Evolutionary conservation across 139 green algal genomes (phyloP).

Genomic region (Chlorella sp.): DNA sequence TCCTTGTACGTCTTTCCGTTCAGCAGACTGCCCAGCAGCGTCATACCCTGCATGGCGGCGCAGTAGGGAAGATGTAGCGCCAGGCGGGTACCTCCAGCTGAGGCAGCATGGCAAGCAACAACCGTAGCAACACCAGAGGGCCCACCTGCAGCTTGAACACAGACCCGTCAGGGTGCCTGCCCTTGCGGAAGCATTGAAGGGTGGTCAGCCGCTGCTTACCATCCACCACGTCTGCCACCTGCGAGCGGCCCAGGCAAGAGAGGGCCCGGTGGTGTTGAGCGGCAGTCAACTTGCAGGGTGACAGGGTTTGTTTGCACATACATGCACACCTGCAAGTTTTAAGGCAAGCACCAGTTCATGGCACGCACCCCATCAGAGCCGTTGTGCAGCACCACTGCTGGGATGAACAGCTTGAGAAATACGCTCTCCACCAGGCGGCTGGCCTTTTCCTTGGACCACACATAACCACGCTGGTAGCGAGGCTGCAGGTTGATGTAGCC

Average conservation of each 20-base stretch:
- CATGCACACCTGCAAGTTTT: neutral
- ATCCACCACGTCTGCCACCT: neutral
- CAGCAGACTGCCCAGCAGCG: neutral
- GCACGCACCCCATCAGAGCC: neutral
- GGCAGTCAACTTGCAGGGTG: neutral
- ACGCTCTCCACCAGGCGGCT: conserved; percentile 1
- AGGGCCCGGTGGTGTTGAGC: too few relatives aligned
- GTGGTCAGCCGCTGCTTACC: conserved; percentile 11
- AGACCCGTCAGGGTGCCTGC: neutral
- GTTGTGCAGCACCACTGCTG: neutral
- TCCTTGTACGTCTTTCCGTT: neutral
- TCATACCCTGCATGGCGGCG: neutral
- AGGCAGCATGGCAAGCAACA: neutral
- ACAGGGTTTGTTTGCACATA: neutral
- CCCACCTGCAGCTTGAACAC: conserved; percentile 4
- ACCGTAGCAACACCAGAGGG: too few relatives aligned
- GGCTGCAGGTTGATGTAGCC: neutral
- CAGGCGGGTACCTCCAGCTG: too few relatives aligned
- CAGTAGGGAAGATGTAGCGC: too few relatives aligned
- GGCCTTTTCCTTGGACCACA: neutral
- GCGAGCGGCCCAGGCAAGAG: too few relatives aligned
- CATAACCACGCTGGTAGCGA: neutral
- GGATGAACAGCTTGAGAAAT: neutral
- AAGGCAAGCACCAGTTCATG: neutral
- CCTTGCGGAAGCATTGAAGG: neutral